Evolutionary conservation across 768 basidiomycete genomes (phyloP).

Genomic region (Calocybe indica): DNA sequence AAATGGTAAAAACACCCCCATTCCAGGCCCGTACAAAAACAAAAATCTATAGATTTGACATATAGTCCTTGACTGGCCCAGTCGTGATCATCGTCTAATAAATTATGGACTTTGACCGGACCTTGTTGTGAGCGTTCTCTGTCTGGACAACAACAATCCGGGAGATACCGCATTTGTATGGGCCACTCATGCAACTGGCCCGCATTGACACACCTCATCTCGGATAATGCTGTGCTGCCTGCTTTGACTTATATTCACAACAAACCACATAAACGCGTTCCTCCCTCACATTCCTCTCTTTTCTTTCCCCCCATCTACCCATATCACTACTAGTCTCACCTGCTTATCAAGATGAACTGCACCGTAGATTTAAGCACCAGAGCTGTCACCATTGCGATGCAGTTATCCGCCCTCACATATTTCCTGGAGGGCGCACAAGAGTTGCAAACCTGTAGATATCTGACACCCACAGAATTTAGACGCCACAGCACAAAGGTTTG

Average conservation of each 20-base stretch:
- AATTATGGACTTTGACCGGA: not conserved
- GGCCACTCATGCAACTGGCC: conserved; percentile 5
- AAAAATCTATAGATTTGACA: not conserved
- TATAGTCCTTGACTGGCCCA: not conserved
- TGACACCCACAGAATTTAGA: conserved; percentile 17
- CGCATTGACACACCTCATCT: conserved; percentile 12
- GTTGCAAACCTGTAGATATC: conserved; percentile 18
- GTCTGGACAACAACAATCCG: conserved; percentile 23
- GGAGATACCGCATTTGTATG: conserved; percentile 23
- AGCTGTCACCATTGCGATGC: conserved; percentile 21
- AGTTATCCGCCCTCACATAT: conserved; percentile 20
- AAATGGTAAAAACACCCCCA: conserved; percentile 8
- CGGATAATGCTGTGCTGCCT: conserved; percentile 3
- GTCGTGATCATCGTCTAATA: conserved; percentile 1
- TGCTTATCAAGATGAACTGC: not conserved
- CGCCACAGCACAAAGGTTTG: conserved; percentile 28
- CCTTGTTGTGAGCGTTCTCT: conserved; percentile 4
- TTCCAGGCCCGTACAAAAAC: not conserved
- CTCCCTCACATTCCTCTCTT: conserved; percentile 1
- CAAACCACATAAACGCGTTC: conserved; percentile 8
- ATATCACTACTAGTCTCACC: conserved; percentile 6
- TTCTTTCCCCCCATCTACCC: conserved; percentile 2
- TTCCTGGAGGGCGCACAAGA: conserved; percentile 25
- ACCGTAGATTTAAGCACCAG: conserved; percentile 16
- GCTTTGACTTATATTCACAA: conserved; percentile 5